Evolutionary conservation across 1,139 yeast species (phyloP), one percentile per base, ranked within the genome.

Genomic region (Pichia sp.): DNA sequence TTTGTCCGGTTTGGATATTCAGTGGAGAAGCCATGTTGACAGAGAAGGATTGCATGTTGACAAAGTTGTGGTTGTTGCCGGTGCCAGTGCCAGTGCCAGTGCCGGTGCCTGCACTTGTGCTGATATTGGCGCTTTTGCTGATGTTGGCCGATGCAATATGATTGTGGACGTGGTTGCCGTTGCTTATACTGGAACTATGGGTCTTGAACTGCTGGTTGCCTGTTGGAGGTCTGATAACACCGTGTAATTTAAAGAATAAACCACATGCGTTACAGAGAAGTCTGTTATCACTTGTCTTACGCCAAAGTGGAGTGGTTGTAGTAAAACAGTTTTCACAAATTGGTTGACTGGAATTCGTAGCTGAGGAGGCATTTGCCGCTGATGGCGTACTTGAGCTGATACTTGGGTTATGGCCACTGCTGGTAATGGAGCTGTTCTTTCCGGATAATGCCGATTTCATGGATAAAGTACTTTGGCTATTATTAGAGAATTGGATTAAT

Each of bases 191-290:
- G 7, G 27, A 24, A 24, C 10, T 24, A 24, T 24, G 27, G 24
- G 22, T 11, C 9, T 33, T 33, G 5, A 19, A 28, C 30, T 34
- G 40, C 14, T 33, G 37, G 30, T 39, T 42, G 10, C 18, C 30
- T 35, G 66, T 68, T 44, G 77, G 67, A 7, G 83, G 83, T 40
- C 83, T 61, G 4, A 77, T 76, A 10, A 78, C 79, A 27, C 84
- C 84, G 56, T 79, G 83, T 34, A 79, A 63, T 60, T 78, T 78
- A 53, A 75, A 68, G 53, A 78, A 79, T 34, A 79, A 65, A 1
- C 84, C 83, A 65, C 84, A 79, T 0, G 84, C 84, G 58, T 79
- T 79, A 59, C 84, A 79, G 19, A 79, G 62, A 17, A 81, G 70
- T 55, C 77, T 73, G 8, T 81, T 81, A 49, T 70, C 75, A 22